Evolutionary conservation across 805 yeast genomes (phyloP).

Genomic region (Metschnikowia dekortorum): DNA sequence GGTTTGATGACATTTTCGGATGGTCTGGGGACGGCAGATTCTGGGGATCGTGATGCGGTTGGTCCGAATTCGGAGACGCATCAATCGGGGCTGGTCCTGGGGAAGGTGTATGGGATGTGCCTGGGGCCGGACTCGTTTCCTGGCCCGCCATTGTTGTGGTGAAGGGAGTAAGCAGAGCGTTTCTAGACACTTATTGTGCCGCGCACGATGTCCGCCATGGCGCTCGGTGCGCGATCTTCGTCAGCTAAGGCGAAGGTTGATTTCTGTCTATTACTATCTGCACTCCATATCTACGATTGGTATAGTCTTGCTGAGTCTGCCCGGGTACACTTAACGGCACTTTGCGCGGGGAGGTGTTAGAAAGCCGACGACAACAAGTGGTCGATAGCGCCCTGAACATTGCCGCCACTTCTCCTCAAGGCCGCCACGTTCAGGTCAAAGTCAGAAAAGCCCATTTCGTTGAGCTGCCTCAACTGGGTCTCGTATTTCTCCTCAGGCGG

Average conservation of each 20-base stretch:
- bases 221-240: too few species aligned
- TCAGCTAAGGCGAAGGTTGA: too few species aligned
- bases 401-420: slow-evolving; percentile 91
- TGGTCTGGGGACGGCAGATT: background rate
- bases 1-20: background rate
- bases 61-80: background rate
- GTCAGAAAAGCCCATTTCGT: slow-evolving; percentile 69
- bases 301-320: background rate
- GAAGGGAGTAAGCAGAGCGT: background rate
- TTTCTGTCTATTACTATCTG: too few species aligned
- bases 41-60: background rate
- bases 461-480: slow-evolving; percentile 41
- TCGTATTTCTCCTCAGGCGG: slow-evolving; percentile 46
- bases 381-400: slow-evolving; percentile 95
- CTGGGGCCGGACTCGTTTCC: background rate
- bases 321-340: background rate
- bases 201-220: background rate
- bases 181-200: background rate
- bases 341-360: background rate
- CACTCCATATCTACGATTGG: too few species aligned
- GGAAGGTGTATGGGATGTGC: background rate
- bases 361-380: slow-evolving; percentile 46
- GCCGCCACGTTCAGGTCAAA: slow-evolving; percentile 91
- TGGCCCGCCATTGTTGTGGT: slow-evolving; percentile 3
- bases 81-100: background rate